Conservation (phyloP, 331 rosid genomes). For the Rhamnella rubrinervis region DNA sequence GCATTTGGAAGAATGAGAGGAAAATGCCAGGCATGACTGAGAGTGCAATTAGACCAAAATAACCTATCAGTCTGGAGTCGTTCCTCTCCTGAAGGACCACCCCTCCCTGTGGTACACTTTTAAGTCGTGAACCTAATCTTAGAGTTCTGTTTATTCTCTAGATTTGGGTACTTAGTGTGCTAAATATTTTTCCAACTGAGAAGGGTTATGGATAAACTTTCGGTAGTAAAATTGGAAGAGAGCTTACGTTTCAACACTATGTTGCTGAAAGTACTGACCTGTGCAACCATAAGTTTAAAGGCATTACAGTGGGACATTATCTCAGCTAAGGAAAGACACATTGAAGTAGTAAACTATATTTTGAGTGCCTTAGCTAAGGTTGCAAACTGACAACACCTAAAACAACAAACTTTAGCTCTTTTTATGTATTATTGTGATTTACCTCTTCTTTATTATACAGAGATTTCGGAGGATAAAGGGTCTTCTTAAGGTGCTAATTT, state of each 20-base stretch:
- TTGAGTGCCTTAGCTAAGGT: constrained; percentile 11
- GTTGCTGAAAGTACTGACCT: constrained; percentile 11
- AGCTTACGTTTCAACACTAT: constrained; percentile 17
- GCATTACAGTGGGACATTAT: constrained; percentile 3
- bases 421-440: too few relatives aligned
- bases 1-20: background rate
- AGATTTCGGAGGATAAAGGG: too few relatives aligned
- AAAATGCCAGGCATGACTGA: background rate
- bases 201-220: background rate
- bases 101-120: background rate
- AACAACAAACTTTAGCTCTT: background rate
- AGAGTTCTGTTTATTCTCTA: too few relatives aligned
- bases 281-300: background rate
- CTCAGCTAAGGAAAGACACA: constrained; percentile 6
- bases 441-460: too few relatives aligned
- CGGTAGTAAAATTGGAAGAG: constrained; percentile 8
- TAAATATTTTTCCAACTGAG: too few relatives aligned
- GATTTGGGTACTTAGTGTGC: too few relatives aligned
- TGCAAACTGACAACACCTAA: background rate
- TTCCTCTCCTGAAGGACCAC: background rate
- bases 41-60: background rate
- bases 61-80: background rate
- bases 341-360: constrained; percentile 20
- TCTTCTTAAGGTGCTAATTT: background rate
- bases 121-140: too few relatives aligned